These are phyloP conservation scores for Sarcodon aspratus DNA, from an alignment of 768 basidiomycete genomes.

Conservation along the genomic window DNA sequence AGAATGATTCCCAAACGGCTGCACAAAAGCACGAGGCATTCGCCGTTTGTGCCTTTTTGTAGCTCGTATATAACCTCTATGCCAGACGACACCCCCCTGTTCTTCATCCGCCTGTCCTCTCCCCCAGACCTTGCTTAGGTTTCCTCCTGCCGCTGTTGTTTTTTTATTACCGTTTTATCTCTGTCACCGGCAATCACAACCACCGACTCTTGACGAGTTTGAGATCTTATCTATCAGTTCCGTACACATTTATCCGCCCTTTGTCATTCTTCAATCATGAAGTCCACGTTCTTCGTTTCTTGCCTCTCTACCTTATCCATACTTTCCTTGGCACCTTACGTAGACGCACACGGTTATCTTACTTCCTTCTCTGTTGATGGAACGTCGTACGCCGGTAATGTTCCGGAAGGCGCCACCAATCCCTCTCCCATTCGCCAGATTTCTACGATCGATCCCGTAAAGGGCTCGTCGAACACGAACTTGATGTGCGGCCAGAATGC, in stretches of 20 bases:
- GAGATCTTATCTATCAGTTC: neutral
- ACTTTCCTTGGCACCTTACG: conserved; percentile 12
- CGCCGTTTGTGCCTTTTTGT: too few species aligned
- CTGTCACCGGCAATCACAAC: neutral
- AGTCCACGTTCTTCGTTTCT: neutral
- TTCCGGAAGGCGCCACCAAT: conserved; percentile 12
- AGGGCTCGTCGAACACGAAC: conserved; percentile 39
- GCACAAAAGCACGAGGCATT: too few species aligned
- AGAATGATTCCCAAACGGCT: too few species aligned
- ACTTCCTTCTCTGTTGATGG: conserved; percentile 32
- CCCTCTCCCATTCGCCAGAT: conserved; percentile 27
- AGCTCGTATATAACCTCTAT: too few species aligned
- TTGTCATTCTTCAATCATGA: neutral
- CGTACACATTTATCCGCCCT: neutral
- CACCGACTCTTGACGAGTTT: neutral
- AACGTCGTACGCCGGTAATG: conserved; percentile 29
- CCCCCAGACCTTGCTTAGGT: too few species aligned
- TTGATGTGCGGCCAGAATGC: conserved; percentile 51
- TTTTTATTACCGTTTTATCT: neutral
- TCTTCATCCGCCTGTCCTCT: too few species aligned
- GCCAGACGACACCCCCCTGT: too few species aligned
- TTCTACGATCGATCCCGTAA: conserved; percentile 27
- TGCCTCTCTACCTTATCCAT: conserved; percentile 3
- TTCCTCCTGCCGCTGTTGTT: neutral
- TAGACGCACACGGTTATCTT: conserved; percentile 33